Evolutionary conservation across 176 grass and related monocot species (phyloP).

Genomic region (Elaeis guineensis): DNA sequence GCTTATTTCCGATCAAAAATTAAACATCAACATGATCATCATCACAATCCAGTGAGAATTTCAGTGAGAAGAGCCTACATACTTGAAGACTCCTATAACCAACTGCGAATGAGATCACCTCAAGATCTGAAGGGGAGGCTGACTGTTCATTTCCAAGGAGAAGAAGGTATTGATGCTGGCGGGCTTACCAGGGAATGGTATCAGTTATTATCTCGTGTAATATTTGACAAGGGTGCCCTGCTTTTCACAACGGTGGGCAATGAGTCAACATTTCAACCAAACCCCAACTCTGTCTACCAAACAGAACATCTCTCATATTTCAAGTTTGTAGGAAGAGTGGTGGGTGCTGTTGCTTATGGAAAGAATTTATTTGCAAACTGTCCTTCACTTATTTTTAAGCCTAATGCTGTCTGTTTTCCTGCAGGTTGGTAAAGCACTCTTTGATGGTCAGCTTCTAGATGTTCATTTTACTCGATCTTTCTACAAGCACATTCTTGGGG

Average conservation of each 20-base stretch:
- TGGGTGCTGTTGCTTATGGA: constrained; percentile 24
- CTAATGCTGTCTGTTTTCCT: constrained; percentile 11
- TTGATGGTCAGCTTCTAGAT: constrained; percentile 91
- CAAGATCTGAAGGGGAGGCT: constrained; percentile 89
- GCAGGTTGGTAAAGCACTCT: constrained; percentile 99
- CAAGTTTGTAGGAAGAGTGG: constrained; percentile 98
- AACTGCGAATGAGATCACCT: constrained; percentile 92
- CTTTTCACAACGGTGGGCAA: constrained; percentile 98
- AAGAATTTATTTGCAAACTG: too few relatives aligned
- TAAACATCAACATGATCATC: constrained; percentile 92
- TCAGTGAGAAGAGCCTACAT: constrained; percentile 92
- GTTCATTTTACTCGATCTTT: constrained; percentile 98
- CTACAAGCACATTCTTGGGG: constrained; percentile 98
- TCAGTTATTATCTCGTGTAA: constrained; percentile 78
- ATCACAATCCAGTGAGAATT: constrained; percentile 97
- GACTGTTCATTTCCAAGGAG: constrained; percentile 97
- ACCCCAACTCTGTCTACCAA: constrained; percentile 96
- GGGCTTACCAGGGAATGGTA: constrained; percentile 99
- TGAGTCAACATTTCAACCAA: constrained; percentile 96
- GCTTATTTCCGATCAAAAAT: constrained; percentile 97
- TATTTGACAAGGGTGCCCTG: constrained; percentile 89
- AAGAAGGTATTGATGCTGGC: constrained; percentile 99
- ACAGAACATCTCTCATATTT: constrained; percentile 99
- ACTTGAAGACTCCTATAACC: constrained; percentile 98
- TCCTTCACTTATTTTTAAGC: not conserved